Conservation (phyloP, 371 early-diverging fungal genomes). For the Smittium mucronatum region DNA sequence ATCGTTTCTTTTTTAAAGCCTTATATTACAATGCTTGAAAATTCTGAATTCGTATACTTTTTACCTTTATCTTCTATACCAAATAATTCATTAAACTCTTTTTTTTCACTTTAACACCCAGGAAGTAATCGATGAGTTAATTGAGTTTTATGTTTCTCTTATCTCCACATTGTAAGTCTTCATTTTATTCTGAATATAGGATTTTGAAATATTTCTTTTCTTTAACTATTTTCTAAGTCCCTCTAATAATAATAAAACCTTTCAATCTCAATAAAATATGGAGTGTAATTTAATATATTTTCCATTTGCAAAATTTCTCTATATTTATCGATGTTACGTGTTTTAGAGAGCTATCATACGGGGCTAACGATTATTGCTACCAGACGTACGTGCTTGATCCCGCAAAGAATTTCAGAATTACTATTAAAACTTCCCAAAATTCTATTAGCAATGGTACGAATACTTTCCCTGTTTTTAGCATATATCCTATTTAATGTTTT, state of each 20-base stretch:
- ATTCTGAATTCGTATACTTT: not conserved
- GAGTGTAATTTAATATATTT: no score
- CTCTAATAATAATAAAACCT: no score
- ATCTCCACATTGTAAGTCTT: conserved; percentile 9
- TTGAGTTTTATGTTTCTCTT: conserved; percentile 8
- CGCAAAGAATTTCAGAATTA: not conserved
- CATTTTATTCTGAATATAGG: not conserved
- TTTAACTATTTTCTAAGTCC: not conserved
- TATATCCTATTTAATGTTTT: not conserved
- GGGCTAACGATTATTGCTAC: not conserved
- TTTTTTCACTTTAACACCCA: not conserved
- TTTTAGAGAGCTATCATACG: not conserved
- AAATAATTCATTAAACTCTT: not conserved
- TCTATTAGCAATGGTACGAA: conserved; percentile 5
- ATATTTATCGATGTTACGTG: no score
- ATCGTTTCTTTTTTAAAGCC: conserved; percentile 10
- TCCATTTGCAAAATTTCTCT: no score
- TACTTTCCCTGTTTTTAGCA: not conserved
- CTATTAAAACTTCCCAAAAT: conserved; percentile 5
- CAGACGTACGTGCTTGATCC: conserved; percentile 5
- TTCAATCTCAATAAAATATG: no score
- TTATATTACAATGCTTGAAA: conserved; percentile 5
- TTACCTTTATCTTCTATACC: conserved; percentile 8
- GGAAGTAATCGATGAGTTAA: conserved; percentile 4
- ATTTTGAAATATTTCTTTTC: not conserved